These are phyloP conservation scores for Cytospora mali DNA, from an alignment of 2,329 filamentous ascomycete genomes.

Conservation along the genomic window DNA sequence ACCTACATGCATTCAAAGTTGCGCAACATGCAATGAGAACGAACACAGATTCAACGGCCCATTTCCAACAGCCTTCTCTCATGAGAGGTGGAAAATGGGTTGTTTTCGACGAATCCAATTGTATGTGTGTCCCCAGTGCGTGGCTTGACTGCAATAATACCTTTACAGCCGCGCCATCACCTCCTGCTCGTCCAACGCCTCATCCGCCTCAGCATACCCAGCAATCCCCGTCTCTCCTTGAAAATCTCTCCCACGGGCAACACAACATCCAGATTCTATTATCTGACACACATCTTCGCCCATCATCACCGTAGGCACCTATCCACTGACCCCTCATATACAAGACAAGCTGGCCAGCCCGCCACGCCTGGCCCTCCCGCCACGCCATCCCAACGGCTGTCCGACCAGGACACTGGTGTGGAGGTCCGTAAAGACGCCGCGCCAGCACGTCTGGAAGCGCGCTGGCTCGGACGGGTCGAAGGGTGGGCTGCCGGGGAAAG, in stretches of 20 bases:
- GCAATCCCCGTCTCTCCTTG: too few species aligned
- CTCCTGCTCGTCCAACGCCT: neutral
- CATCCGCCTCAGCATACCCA: neutral
- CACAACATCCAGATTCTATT: slow-evolving; percentile 8
- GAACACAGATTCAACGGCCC: too few species aligned
- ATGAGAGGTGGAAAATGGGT: too few species aligned
- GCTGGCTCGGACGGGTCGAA: neutral
- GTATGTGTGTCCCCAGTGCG: too few species aligned
- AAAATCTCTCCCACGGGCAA: neutral
- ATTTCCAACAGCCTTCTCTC: too few species aligned
- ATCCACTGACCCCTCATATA: neutral
- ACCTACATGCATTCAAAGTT: too few species aligned
- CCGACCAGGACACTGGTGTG: neutral
- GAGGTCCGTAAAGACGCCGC: neutral
- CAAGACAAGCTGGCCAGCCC: neutral
- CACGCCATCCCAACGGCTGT: neutral
- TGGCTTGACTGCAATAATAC: too few species aligned
- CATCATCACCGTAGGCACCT: neutral
- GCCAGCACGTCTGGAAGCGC: neutral
- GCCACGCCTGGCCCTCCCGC: neutral
- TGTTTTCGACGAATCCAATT: too few species aligned
- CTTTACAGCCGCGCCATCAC: neutral
- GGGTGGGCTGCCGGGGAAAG: neutral
- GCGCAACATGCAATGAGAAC: too few species aligned
- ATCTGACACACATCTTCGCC: neutral